Base-by-base conservation (phyloP, 179 eudicot species). In the Beta macrorhiza region DNA sequence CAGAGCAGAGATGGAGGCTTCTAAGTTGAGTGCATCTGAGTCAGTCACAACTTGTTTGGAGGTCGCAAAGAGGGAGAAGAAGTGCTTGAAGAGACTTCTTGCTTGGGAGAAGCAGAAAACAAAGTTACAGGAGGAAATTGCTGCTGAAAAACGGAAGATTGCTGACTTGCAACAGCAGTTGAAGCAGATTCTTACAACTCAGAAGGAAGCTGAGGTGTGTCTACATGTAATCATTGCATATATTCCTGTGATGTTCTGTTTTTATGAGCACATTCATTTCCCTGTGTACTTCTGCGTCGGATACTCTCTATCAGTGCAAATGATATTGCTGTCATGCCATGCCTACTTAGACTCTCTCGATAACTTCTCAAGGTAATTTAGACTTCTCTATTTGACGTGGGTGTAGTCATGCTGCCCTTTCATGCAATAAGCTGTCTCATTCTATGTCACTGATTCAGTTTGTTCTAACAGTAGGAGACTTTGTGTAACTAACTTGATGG, bases 1-100 rank as follows among this genome's bases (percentile, higher is more conserved):
- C 59, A 90, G 91, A 87, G 99, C 99, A 37, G 99, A 96, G 88
- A 94, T 96, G 93, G 99, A 96, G 90, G 97, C 98, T 83, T 89
- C 94, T 63, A 96, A 96, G 83, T 79, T 96, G 86, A 96, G 98
- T 86, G 97, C 98, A 9, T 91, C 98, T 7, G 99, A 96, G 87
- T 96, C 99, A 3, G 91, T 87, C 72, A 87, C 84, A 19, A 87
- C 92, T n/a, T 92, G 93, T 80, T 84, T 89, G 84, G 99, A 94
- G 85, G 92, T 90, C 82, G 93, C 96, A 71, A 96, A 91, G 86
- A 89, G 97, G 88, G 99, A 96, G 87, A 96, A 96, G 82, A 96
- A 90, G 89, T 90, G 85, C 82, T 90, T 90, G 61, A 96, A 92
- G 92, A 91, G 88, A 87, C 96, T 96, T 75, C 74, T 90, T 85